These are phyloP conservation scores for Gaultheria prostrata DNA, from an alignment of 148 eudicot species.

Conservation along the genomic window DNA sequence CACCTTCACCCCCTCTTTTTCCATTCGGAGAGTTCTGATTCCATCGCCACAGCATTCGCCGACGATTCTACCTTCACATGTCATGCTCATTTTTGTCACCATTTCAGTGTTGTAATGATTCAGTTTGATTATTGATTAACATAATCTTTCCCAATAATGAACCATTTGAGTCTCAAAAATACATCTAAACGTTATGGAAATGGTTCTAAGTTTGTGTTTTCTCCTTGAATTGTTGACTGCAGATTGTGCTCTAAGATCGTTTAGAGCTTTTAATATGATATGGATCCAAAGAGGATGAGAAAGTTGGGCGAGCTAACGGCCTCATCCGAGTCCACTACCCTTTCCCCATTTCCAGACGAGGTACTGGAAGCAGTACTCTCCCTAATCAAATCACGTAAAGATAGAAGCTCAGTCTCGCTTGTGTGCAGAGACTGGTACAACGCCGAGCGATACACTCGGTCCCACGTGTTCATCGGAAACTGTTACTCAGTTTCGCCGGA, in stretches of 20 bases:
- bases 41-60: no score
- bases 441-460: constrained; percentile 75
- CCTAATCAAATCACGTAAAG: constrained; percentile 51
- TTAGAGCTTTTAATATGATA: constrained; percentile 12
- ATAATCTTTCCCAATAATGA: neutral
- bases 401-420: constrained; percentile 64
- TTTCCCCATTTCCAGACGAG: constrained; percentile 63
- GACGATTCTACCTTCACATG: no score
- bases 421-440: constrained; percentile 87
- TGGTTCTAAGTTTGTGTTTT: neutral
- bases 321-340: constrained; percentile 16
- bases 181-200: no score
- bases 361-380: constrained; percentile 61
- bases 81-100: neutral
- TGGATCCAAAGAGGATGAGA: constrained; percentile 20
- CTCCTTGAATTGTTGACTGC: neutral
- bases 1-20: no score
- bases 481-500: constrained; percentile 82
- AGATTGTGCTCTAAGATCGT: constrained; percentile 9
- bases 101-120: neutral
- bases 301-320: constrained; percentile 17
- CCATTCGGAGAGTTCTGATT: no score
- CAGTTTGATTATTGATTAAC: neutral
- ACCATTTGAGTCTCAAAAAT: neutral
- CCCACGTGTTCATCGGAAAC: constrained; percentile 66